phyloP scores from a whole-genome alignment of 2,329 filamentous ascomycete species.

The Tolypocladium pustulatum region DNA sequence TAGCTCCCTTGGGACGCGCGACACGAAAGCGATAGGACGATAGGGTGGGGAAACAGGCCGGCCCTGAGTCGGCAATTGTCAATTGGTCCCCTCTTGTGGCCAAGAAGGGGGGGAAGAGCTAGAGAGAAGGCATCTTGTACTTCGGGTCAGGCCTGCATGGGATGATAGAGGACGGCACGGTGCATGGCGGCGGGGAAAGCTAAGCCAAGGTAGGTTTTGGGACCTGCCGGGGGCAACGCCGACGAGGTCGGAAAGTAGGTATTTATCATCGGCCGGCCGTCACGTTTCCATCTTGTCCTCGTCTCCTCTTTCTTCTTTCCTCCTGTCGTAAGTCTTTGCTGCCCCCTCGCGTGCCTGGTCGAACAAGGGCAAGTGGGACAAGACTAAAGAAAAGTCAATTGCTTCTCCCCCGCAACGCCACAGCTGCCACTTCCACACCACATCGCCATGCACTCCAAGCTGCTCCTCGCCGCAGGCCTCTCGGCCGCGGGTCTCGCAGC shows the following conservation, averaged over 20 bases:
- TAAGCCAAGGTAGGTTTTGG: too few species aligned
- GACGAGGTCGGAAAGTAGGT: not conserved
- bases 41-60: not conserved
- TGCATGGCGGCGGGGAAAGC: not conserved
- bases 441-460: constrained; percentile 27
- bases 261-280: not conserved
- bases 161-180: not conserved
- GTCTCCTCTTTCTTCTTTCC: not conserved
- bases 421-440: not conserved
- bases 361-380: not conserved
- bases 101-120: not conserved
- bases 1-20: not conserved
- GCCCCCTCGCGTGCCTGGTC: not conserved
- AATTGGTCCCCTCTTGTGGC: not conserved
- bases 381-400: not conserved
- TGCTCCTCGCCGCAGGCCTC: constrained; percentile 25
- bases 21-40: not conserved
- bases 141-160: too few species aligned
- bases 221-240: not conserved
- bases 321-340: not conserved
- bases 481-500: constrained; percentile 11
- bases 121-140: too few species aligned
- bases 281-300: not conserved
- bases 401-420: not conserved
- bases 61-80: not conserved